Evolutionary conservation across 2,329 filamentous ascomycete species (phyloP), one percentile per base, ranked within the genome.

Genomic region (Aspergillus sp.): DNA sequence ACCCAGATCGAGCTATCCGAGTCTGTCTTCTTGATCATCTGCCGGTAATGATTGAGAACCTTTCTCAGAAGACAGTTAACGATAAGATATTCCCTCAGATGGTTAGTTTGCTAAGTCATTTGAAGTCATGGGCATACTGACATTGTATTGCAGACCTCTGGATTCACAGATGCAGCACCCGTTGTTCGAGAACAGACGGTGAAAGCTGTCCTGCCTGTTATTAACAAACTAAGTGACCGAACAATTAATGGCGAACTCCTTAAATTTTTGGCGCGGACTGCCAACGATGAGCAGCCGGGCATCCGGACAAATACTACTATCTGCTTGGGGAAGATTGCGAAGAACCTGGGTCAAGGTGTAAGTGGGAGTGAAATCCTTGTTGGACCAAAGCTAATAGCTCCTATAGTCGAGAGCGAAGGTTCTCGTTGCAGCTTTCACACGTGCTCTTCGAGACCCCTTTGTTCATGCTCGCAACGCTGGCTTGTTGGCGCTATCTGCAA

Each of bases 271-370:
- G 95, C 95, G 44, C 97, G 96, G 73, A 97, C 93, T 1, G 92
- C 95, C 46, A 99, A 98, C 67, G 95, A 99, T 62, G 95, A 98
- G 67, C 93, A 99, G 69, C 92, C 95, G 1, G 95, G 95, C 0
- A 99, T 99, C 64, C 86, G 95, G 61, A 99, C 95, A 8, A 99
- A 99, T 72, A 99, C 95, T 0, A 99, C 95, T 1, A 99, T 99
- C 56, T 98, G 93, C 71, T 78, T 99, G 0, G 95, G 95, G 20
- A 98, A 97, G 70, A 97, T 99, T 66, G 93, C 95, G 13, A 93
- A 91, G 66, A 89, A 96, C 67, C 80, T 99, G 1, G 91, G 91
- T 2, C 80, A 84, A 2, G 79, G 78, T 63, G 82, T 84, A 74
- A 19, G 45, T 48, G 15, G 7, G 6, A 54, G 72, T 68, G 20